Evolutionary conservation across 1,284 basidiomycete species (phyloP).

Genomic region (Amylostereum areolatum): DNA sequence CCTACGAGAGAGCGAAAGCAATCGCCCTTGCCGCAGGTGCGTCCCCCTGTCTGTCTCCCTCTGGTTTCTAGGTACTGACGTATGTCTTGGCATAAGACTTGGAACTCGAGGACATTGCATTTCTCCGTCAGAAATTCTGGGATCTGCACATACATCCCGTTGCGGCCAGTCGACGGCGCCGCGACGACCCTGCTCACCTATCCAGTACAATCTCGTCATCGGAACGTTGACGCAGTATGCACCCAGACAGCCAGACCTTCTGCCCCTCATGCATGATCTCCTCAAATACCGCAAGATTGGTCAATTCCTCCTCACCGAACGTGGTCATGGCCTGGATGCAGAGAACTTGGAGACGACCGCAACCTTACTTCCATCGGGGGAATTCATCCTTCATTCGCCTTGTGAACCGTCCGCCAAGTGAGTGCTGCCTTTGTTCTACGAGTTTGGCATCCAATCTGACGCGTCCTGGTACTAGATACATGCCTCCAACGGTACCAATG

Average conservation of each 20-base stretch:
- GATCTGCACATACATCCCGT: constrained; percentile 25
- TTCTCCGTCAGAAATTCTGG: constrained; percentile 25
- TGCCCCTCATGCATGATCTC: constrained; percentile 18
- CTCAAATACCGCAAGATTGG: constrained; percentile 24
- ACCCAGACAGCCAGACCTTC: constrained; percentile 18
- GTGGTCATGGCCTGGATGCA: constrained; percentile 32
- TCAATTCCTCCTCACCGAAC: constrained; percentile 30
- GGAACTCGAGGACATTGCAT: constrained; percentile 16
- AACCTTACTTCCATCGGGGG: constrained; percentile 20
- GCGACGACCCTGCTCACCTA: constrained; percentile 24
- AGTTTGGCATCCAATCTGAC: too few relatives aligned
- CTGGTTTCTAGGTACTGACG: too few relatives aligned
- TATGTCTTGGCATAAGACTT: too few relatives aligned
- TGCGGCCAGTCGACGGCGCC: constrained; percentile 23
- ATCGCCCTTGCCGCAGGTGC: neutral
- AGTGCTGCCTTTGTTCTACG: too few relatives aligned
- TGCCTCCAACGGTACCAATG: constrained; percentile 52
- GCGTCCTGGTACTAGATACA: too few relatives aligned
- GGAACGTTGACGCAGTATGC: constrained; percentile 28
- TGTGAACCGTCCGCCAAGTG: constrained; percentile 23
- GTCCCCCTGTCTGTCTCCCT: neutral
- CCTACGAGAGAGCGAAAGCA: neutral
- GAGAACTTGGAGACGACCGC: constrained; percentile 32
- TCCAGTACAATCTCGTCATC: constrained; percentile 32
- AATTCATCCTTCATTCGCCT: constrained; percentile 27